Evolutionary conservation across 257 asterid genomes (phyloP).

Genomic region (Linaria vulgaris): DNA sequence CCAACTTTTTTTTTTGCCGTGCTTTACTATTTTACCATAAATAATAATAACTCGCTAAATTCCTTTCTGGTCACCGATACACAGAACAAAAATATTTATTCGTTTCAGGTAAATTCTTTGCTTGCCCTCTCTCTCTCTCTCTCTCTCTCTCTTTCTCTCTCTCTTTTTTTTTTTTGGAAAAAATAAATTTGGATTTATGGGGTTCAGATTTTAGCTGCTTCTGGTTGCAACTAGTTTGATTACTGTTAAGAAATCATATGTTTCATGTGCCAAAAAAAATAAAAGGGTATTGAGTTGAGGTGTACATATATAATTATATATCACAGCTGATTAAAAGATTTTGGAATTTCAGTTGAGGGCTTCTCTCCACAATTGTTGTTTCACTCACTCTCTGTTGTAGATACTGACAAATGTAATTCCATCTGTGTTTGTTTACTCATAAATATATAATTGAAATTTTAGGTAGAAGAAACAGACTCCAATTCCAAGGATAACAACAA

Average conservation of each 20-base stretch:
- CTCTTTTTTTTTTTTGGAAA: not conserved
- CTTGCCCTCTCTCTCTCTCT: not conserved
- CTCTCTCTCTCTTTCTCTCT: conserved; percentile 4
- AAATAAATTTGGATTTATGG: not conserved
- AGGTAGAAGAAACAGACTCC: no score
- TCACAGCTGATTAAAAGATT: no score
- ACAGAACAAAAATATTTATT: not conserved
- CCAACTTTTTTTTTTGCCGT: conserved; percentile 26
- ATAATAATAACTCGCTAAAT: not conserved
- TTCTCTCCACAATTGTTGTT: no score
- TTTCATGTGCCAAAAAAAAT: no score
- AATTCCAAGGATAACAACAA: no score
- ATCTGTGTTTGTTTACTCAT: no score
- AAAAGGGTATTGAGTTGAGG: no score
- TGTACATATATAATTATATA: no score
- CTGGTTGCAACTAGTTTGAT: not conserved
- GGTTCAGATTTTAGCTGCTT: not conserved
- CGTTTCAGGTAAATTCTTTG: conserved; percentile 27
- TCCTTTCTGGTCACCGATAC: conserved; percentile 19
- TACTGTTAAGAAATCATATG: no score
- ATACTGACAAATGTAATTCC: no score
- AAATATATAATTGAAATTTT: no score
- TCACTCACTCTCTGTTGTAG: no score
- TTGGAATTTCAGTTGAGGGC: conserved; percentile 19
- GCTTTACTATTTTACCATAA: conserved; percentile 8